Percentiles rank a stretch among this genome's conserved stretches.
Conservation (phyloP, 2,329 filamentous ascomycete genomes). For the Fusarium aywerte region DNA sequence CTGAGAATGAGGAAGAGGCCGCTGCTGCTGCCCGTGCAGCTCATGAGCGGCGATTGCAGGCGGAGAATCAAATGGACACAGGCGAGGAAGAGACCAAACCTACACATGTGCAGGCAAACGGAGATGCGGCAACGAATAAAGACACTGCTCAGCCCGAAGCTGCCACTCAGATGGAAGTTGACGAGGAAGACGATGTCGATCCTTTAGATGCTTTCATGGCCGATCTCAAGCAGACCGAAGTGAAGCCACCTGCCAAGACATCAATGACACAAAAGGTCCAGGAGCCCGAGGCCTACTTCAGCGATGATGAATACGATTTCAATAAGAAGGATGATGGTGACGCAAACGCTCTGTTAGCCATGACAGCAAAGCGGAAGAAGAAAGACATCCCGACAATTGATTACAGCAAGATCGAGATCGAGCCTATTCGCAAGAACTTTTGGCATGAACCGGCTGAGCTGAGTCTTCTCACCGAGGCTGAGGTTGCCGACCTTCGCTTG, state of each 20-base stretch:
- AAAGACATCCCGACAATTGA: conserved; percentile 92
- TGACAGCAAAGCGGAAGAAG: conserved; percentile 80
- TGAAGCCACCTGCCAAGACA: conserved; percentile 52
- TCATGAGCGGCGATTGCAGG: conserved; percentile 78
- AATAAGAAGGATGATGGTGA: conserved; percentile 61
- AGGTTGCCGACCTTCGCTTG: conserved; percentile 81
- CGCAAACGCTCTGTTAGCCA: conserved; percentile 61
- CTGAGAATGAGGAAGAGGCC: conserved; percentile 86
- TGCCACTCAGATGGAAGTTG: conserved; percentile 66
- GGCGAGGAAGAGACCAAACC: conserved; percentile 41
- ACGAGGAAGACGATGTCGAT: conserved; percentile 77
- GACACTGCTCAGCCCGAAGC: conserved; percentile 35
- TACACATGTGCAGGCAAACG: conserved; percentile 47
- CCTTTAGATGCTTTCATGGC: conserved; percentile 98
- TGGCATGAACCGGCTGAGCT: conserved; percentile 92
- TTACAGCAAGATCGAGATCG: conserved; percentile 86
- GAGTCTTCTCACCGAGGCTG: conserved; percentile 82
- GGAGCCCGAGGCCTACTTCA: conserved; percentile 87
- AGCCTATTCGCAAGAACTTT: conserved; percentile 91
- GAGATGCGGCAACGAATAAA: conserved; percentile 43
- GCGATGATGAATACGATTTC: conserved; percentile 78
- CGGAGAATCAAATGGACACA: conserved; percentile 62
- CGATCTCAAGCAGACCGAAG: conserved; percentile 67
- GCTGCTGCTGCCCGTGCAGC: conserved; percentile 86
- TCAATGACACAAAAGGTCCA: conserved; percentile 63